These are phyloP conservation scores for Chlorella sorokiniana DNA, from an alignment of 139 green algal species.

Conservation along the genomic window DNA sequence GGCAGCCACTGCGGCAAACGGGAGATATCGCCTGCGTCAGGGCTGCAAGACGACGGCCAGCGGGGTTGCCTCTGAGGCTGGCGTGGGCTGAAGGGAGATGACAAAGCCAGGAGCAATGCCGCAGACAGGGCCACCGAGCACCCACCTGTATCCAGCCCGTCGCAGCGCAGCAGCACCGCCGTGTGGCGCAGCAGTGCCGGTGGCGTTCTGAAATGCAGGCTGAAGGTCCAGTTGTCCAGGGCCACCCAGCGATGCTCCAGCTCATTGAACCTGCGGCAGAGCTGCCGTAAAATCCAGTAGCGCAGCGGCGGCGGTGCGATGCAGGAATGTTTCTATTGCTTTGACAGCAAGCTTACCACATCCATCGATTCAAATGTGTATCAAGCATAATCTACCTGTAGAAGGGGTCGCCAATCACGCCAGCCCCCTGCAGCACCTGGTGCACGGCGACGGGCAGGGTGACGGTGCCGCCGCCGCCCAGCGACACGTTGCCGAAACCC, in stretches of 20 bases:
- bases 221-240: constrained; percentile 67
- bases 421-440: background rate
- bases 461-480: background rate
- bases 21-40: too few relatives aligned
- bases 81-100: too few relatives aligned
- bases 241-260: constrained; percentile 56
- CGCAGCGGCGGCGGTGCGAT: background rate
- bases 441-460: background rate
- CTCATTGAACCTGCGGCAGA: constrained; percentile 61
- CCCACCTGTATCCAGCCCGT: constrained; percentile 29
- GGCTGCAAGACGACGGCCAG: too few relatives aligned
- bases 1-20: constrained; percentile 21
- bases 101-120: too few relatives aligned
- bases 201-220: constrained; percentile 37
- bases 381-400: constrained; percentile 24
- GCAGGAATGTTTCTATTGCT: background rate
- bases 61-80: too few relatives aligned
- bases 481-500: constrained; percentile 25
- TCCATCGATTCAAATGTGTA: too few relatives aligned
- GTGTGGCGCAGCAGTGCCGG: background rate
- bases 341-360: too few relatives aligned
- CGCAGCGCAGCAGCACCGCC: constrained; percentile 18
- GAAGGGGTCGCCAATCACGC: constrained; percentile 14
- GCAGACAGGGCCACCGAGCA: too few relatives aligned
- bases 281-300: too few relatives aligned